Conservation (phyloP, 805 yeast species). For the Candida ortonii region DNA sequence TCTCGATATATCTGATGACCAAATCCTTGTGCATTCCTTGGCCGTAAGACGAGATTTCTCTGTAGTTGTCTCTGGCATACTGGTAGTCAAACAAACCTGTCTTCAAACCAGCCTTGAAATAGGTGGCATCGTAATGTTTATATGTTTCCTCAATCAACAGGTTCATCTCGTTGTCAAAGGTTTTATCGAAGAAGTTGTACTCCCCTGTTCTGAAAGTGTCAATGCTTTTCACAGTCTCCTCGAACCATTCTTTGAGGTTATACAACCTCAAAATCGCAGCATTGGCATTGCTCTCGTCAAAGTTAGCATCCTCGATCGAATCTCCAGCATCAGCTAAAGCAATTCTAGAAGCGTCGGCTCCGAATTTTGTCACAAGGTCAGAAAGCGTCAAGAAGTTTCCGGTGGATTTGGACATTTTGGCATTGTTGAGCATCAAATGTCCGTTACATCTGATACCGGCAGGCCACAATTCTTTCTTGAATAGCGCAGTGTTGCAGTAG, state of each 20-base stretch:
- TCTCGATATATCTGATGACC: slow-evolving; percentile 76
- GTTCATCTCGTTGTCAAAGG: slow-evolving; percentile 94
- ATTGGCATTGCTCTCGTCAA: slow-evolving; percentile 93
- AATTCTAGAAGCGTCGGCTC: slow-evolving; percentile 96
- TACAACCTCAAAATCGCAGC: slow-evolving; percentile 94
- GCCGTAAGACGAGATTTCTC: slow-evolving; percentile 65
- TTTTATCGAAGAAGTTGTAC: slow-evolving; percentile 72
- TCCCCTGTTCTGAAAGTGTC: slow-evolving; percentile 57
- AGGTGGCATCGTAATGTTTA: slow-evolving; percentile 65
- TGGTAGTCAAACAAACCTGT: slow-evolving; percentile 92
- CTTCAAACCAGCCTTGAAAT: slow-evolving; percentile 87
- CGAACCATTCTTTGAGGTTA: slow-evolving; percentile 94
- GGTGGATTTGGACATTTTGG: slow-evolving; percentile 96
- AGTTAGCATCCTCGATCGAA: slow-evolving; percentile 94
- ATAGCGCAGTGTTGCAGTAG: slow-evolving; percentile 87
- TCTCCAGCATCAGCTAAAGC: slow-evolving; percentile 99
- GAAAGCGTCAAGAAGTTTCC: slow-evolving; percentile 94
- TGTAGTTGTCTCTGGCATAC: slow-evolving; percentile 91
- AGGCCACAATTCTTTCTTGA: slow-evolving; percentile 93
- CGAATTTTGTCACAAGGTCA: slow-evolving; percentile 82
- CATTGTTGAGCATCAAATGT: slow-evolving; percentile 90
- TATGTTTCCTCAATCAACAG: slow-evolving; percentile 69
- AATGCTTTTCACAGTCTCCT: slow-evolving; percentile 57
- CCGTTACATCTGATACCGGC: slow-evolving; percentile 92
- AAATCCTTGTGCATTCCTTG: slow-evolving; percentile 78